Conservation (phyloP, 2,329 filamentous ascomycete genomes). For the Biscogniauxia marginata region DNA sequence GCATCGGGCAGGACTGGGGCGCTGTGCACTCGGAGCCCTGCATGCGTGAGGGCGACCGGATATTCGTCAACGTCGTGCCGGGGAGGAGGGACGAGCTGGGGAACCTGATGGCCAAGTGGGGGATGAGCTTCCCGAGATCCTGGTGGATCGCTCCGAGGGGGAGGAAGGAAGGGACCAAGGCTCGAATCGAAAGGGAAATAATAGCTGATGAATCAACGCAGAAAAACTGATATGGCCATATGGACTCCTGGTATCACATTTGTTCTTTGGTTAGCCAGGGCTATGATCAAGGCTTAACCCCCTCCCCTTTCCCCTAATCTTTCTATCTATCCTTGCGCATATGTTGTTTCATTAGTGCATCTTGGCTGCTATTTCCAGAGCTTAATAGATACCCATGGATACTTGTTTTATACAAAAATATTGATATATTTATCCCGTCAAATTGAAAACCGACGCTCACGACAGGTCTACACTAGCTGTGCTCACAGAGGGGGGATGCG, state of each 20-base stretch:
- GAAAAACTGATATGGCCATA: background rate
- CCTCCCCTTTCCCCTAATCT: background rate
- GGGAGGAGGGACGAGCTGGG: slow-evolving; percentile 35
- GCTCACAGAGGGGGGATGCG: too few relatives aligned
- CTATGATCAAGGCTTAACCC: background rate
- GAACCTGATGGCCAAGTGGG: slow-evolving; percentile 34
- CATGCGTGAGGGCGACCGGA: slow-evolving; percentile 32
- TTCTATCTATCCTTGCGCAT: background rate
- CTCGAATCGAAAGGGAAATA: background rate
- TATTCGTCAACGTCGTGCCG: slow-evolving; percentile 41
- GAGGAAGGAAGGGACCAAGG: background rate
- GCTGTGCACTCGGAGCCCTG: slow-evolving; percentile 43
- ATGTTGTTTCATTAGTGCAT: background rate
- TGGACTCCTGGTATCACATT: background rate
- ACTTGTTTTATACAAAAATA: background rate
- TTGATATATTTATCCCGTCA: too few relatives aligned
- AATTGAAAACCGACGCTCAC: too few relatives aligned
- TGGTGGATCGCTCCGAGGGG: slow-evolving; percentile 29
- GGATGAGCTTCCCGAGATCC: slow-evolving; percentile 38
- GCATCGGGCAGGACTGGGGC: slow-evolving; percentile 40
- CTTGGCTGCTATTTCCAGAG: background rate
- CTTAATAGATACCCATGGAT: background rate
- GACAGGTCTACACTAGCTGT: too few relatives aligned
- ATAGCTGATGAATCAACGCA: background rate
- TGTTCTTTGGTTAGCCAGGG: background rate